Percentiles rank a stretch among this genome's conserved stretches.
Conservation (phyloP, 164 flowering plant species). For the Santalum album region DNA sequence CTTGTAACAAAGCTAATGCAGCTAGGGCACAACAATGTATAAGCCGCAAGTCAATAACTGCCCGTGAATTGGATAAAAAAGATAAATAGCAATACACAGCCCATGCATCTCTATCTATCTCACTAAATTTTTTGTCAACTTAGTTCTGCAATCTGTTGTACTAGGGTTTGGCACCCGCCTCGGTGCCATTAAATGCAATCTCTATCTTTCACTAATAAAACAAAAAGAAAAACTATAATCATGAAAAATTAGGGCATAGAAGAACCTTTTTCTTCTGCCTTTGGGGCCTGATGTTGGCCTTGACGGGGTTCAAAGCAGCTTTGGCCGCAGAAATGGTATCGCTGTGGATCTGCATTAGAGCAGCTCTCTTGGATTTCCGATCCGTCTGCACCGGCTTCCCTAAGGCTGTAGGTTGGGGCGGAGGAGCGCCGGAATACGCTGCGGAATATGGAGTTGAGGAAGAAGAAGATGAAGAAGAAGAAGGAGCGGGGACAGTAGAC, state of each 20-base stretch:
- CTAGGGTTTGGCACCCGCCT: no score
- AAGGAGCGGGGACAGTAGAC: slow-evolving; percentile 4
- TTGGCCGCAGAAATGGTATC: slow-evolving; percentile 93
- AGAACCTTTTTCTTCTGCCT: slow-evolving; percentile 55
- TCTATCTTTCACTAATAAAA: no score
- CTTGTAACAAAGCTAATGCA: neutral
- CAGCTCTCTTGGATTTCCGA: slow-evolving; percentile 49
- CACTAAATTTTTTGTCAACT: no score
- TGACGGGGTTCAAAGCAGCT: slow-evolving; percentile 59
- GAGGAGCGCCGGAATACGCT: slow-evolving; percentile 1
- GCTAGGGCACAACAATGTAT: neutral
- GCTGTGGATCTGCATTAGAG: slow-evolving; percentile 85
- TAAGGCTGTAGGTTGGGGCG: slow-evolving; percentile 19
- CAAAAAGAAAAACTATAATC: neutral
- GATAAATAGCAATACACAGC: no score
- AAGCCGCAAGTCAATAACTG: no score
- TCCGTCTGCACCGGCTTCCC: slow-evolving; percentile 46
- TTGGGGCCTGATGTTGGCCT: slow-evolving; percentile 67
- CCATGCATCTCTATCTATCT: no score
- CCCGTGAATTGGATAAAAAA: no score
- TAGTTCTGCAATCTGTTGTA: no score
- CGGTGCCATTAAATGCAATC: no score
- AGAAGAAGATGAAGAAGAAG: slow-evolving; percentile 20
- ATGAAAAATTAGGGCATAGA: slow-evolving; percentile 1
- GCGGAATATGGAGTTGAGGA: slow-evolving; percentile 15